phyloP scores from a whole-genome alignment of 441 rosid species.

The Erysimum cheiri region DNA sequence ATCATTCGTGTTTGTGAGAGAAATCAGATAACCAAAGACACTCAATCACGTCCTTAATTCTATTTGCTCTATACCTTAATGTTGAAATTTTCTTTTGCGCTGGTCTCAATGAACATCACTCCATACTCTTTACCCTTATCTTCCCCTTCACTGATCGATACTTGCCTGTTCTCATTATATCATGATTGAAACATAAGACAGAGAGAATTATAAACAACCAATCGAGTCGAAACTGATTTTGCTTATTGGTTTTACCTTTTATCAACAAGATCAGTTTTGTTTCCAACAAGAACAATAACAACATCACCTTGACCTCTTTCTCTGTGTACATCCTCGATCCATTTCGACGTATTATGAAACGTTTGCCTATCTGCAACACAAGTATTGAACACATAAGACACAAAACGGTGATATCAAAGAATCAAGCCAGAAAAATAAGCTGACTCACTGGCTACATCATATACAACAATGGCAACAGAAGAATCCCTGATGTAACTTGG shows the following conservation, averaged over 20 bases:
- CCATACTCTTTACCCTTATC: conserved; percentile 57
- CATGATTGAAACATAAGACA: not conserved
- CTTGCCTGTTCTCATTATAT: conserved; percentile 49
- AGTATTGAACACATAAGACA: conserved; percentile 6
- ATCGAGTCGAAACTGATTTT: not conserved
- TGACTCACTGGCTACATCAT: conserved; percentile 79
- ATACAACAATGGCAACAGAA: conserved; percentile 82
- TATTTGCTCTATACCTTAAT: conserved; percentile 47
- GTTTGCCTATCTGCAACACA: conserved; percentile 69
- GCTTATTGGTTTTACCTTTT: conserved; percentile 56
- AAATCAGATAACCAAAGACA: not conserved
- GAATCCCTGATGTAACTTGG: conserved; percentile 89
- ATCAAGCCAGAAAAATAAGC: not conserved
- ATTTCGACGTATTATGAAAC: conserved; percentile 75
- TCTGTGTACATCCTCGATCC: conserved; percentile 87
- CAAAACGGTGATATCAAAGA: not conserved
- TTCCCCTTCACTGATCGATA: conserved; percentile 68
- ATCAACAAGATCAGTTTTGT: conserved; percentile 90
- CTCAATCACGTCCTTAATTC: not conserved
- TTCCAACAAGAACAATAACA: conserved; percentile 86
- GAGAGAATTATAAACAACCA: not conserved
- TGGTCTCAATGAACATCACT: conserved; percentile 72
- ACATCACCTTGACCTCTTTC: conserved; percentile 76
- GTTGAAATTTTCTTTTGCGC: conserved; percentile 77
- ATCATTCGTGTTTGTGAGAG: not conserved